A percentile compares a stretch with the other conserved stretches of the same genome.
These are phyloP conservation scores for Colletotrichum tropicale DNA, from an alignment of 2,329 filamentous ascomycete species.

Conservation along the genomic window DNA sequence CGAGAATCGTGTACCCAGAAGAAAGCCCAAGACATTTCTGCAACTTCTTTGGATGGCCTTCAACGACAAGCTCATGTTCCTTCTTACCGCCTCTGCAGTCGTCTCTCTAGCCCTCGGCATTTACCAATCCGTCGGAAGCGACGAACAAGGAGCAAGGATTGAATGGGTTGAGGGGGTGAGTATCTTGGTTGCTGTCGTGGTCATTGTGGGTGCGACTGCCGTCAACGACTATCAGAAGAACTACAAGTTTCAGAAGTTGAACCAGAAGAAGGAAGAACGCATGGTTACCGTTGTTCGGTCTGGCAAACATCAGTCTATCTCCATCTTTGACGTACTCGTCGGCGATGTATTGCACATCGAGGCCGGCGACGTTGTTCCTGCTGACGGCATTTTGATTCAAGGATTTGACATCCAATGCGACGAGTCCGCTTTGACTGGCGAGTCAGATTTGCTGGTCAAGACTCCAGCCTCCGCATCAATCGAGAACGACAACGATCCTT, in stretches of 20 bases:
- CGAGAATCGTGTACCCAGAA: background rate
- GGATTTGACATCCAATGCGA: constrained; percentile 63
- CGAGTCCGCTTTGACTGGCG: constrained; percentile 75
- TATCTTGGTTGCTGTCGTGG: constrained; percentile 57
- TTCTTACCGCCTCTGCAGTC: constrained; percentile 61
- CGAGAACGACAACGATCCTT: constrained; percentile 56
- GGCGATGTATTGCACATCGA: constrained; percentile 65
- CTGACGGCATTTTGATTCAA: constrained; percentile 73
- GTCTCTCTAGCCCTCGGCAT: constrained; percentile 63
- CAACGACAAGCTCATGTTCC: constrained; percentile 64
- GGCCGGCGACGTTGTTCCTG: constrained; percentile 71
- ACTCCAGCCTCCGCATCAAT: constrained; percentile 51
- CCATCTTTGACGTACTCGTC: constrained; percentile 63
- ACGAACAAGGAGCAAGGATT: constrained; percentile 38
- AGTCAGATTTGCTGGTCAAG: constrained; percentile 75
- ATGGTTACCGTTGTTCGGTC: constrained; percentile 61
- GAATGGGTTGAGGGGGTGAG: constrained; percentile 63
- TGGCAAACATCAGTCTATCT: constrained; percentile 57
- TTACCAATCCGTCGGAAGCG: constrained; percentile 57
- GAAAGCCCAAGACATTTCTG: background rate
- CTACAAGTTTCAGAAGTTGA: constrained; percentile 56
- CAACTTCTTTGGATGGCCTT: constrained; percentile 38
- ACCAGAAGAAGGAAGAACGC: constrained; percentile 56
- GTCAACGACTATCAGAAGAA: constrained; percentile 62
- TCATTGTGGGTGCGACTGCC: constrained; percentile 57